Base-by-base conservation (phyloP, 306 rosid genomes). In the Castanospermum australe region DNA sequence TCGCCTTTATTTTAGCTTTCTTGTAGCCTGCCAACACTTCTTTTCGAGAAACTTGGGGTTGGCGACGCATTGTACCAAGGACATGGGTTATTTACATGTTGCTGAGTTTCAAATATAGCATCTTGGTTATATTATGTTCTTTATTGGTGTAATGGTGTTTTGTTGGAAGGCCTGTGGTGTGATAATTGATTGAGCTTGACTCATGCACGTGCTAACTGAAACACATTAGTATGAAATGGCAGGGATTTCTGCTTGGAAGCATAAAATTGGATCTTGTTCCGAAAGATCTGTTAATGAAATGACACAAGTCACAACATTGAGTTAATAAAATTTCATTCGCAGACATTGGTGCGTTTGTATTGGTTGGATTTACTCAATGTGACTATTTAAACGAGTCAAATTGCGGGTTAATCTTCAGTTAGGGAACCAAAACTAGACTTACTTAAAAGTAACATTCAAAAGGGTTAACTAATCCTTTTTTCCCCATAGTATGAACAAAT, bases 81-180 rank as follows among this genome's bases (percentile, higher is more conserved):
- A 57, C 71, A 76, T 62, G 42, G 73, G 15, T 75, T 44, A 79
- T 81, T 76, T 17, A 35, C 82, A 36, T 71, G 80, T 79, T 67
- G 67, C 54, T 54, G 48, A 63, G 64, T 78, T 67, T 48, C 38
- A 20, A 21, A 51, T 39, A 42, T 81, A 52, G 15, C 75, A 39
- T 56, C 52, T 67, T 67, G 14, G 22, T 51, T 71, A 38, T 78
- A 73, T 22, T 74, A 61, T 54, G 67, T 28, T n/a, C 59, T 62
- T 76, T 75, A 20, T 56, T 56, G 75, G 52, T 52, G 39, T 75
- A 20, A 45, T 56, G 75, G 52, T 52, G 39, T 54, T 68, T 75
- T 30, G 6, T 62, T 41, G 47, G 67, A 59, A 18, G 56, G 48
- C 48, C 36, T 25, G 24, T 39, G 4, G 3, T 60, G 52, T 60